phyloP scores from a whole-genome alignment of 768 basidiomycete species.

The Lactifluus subvellereus region DNA sequence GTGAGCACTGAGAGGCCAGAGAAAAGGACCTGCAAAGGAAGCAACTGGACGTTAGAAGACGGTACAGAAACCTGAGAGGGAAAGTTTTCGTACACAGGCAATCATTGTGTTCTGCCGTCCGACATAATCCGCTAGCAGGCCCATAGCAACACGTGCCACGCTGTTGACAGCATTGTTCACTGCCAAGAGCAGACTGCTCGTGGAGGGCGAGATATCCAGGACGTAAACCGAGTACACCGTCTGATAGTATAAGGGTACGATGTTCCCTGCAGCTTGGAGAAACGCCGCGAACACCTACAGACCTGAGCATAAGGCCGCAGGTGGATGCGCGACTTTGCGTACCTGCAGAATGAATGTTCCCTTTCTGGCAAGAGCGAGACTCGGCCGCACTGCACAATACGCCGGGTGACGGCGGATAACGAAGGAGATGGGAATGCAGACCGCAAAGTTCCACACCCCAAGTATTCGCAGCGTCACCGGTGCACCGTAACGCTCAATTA shows the following conservation, averaged over 20 bases:
- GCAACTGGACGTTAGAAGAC: background rate
- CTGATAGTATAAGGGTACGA: slow-evolving; percentile 41
- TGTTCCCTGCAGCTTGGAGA: slow-evolving; percentile 41
- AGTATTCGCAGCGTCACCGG: slow-evolving; percentile 37
- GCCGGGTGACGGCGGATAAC: slow-evolving; percentile 32
- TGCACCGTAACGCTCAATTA: slow-evolving; percentile 35
- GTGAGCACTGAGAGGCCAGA: slow-evolving; percentile 37
- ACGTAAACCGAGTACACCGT: slow-evolving; percentile 39
- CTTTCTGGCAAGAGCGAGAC: slow-evolving; percentile 35
- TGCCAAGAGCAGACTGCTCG: slow-evolving; percentile 37
- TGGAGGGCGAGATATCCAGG: slow-evolving; percentile 34
- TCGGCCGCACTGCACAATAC: slow-evolving; percentile 28
- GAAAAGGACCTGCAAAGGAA: slow-evolving; percentile 33
- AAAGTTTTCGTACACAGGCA: slow-evolving; percentile 29
- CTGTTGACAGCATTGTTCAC: slow-evolving; percentile 42
- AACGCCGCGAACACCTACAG: slow-evolving; percentile 37
- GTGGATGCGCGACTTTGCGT: background rate
- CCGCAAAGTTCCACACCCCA: slow-evolving; percentile 37
- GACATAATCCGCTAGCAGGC: slow-evolving; percentile 37
- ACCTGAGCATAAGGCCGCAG: background rate
- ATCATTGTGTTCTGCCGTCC: slow-evolving; percentile 44
- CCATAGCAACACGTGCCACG: slow-evolving; percentile 37
- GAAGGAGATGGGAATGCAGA: slow-evolving; percentile 35
- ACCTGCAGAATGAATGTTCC: slow-evolving; percentile 42
- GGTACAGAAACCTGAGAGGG: background rate